Base-by-base conservation (phyloP, 1,284 basidiomycete species). In the Coriolopsis trogii region DNA sequence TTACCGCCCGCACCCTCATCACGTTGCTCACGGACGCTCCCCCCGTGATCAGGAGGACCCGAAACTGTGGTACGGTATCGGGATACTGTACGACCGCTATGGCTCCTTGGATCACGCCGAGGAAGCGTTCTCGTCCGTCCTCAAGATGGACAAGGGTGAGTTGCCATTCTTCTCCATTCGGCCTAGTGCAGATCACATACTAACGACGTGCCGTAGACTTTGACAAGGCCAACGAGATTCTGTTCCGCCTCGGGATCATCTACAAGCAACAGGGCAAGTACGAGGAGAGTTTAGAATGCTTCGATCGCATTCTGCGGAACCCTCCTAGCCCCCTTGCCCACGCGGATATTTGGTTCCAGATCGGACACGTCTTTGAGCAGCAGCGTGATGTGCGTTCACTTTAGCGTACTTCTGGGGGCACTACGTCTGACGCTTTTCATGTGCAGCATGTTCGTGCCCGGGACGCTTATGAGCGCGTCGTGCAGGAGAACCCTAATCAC, bases 331-430 rank as follows among this genome's bases (percentile, higher is more conserved):
- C 97, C 0, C 85, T 99, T 29, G 96, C 96, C 13, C 92, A 96
- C 66, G 93, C 95, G 60, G 95, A 99, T 66, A 98, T 99, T 58
- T 98, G 95, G 93, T 99, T 99, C 83, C 97, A 99, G 74, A 98
- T 99, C 56, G 96, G 97, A 1, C 97, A 99, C 67, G 96, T 99
- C 16, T 95, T 95, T 65, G 97, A 99, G 72, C 93, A 96, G 67
- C 91, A 95, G 71, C 91, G 94, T 70, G 93, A 97, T 69, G 92
- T 94, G 67, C 74, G 88, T 79, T 0, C 41, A 25, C 41, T 24
- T 8, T 6, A 24, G 29, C 7, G 33, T 16, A n/a, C 41, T 33
- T 16, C 26, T 5, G n/a, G 48, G 30, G 21, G 29, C 38, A 40
- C 23, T n/a, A 53, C 49, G 46, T n/a, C 18, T 28, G 12, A 54